Conservation (phyloP, 2,329 filamentous ascomycete species). For the Xylaria multiplex region DNA sequence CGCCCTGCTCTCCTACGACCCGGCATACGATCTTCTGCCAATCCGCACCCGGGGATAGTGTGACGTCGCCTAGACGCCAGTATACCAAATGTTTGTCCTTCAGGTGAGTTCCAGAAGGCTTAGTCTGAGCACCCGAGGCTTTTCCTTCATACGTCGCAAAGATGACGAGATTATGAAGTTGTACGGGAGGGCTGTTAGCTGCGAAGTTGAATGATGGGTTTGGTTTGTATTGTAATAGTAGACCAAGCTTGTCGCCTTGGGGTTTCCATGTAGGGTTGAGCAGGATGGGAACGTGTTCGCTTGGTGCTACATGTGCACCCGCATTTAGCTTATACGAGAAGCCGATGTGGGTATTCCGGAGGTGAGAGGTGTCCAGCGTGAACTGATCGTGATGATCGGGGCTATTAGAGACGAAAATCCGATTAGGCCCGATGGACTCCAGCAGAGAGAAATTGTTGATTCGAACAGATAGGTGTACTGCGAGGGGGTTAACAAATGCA, state of each 20-base stretch:
- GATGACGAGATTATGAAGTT: constrained; percentile 78
- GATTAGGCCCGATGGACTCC: constrained; percentile 93
- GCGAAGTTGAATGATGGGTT: constrained; percentile 72
- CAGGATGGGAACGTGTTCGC: constrained; percentile 74
- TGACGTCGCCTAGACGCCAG: constrained; percentile 83
- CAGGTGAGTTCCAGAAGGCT: constrained; percentile 81
- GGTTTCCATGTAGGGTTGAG: constrained; percentile 84
- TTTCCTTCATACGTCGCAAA: constrained; percentile 76
- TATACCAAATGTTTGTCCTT: constrained; percentile 81
- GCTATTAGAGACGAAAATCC: constrained; percentile 82
- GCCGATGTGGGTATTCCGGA: constrained; percentile 79
- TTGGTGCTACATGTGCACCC: constrained; percentile 61
- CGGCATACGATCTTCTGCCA: constrained; percentile 84
- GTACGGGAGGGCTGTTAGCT: constrained; percentile 57
- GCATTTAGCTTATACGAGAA: constrained; percentile 93
- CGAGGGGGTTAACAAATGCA: constrained; percentile 37
- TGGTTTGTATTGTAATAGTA: constrained; percentile 84
- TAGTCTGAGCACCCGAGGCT: constrained; percentile 76
- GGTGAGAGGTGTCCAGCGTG: constrained; percentile 75
- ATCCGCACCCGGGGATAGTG: constrained; percentile 67
- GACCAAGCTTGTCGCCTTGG: constrained; percentile 84
- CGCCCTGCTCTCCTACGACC: constrained; percentile 76
- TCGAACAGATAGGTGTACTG: constrained; percentile 74
- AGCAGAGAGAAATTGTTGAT: constrained; percentile 89
- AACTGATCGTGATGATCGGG: constrained; percentile 81